A percentile compares a stretch with the other conserved stretches of the same genome.
phyloP scores from a whole-genome alignment of 306 rosid species.

The Boehmeria nivea region DNA sequence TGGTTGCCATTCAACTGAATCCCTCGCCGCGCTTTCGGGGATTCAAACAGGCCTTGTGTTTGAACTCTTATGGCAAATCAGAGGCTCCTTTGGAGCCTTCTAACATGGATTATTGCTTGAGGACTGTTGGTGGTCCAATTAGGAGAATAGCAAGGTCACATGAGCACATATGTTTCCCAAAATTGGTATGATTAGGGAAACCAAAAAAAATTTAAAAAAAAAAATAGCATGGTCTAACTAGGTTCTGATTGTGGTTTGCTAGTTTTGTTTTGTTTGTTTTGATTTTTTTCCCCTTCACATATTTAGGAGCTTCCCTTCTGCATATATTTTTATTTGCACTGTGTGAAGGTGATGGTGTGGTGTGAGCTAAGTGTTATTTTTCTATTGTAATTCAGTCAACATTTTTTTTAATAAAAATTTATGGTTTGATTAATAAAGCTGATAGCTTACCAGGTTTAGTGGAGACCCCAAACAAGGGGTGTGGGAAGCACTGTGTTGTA shows the following conservation, averaged over 20 bases:
- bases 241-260: background rate
- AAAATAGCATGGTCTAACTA: too few species aligned
- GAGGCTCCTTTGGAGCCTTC: constrained; percentile 60
- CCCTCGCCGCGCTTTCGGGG: constrained; percentile 34
- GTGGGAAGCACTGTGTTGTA: constrained; percentile 2
- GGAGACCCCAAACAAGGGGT: constrained; percentile 7
- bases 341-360: constrained; percentile 56
- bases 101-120: constrained; percentile 67
- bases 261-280: too few species aligned
- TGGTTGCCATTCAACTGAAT: constrained; percentile 57
- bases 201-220: background rate
- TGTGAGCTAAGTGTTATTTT: background rate
- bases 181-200: background rate
- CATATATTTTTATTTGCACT: constrained; percentile 16
- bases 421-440: background rate
- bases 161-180: constrained; percentile 40
- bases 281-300: background rate
- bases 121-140: constrained; percentile 46
- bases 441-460: constrained; percentile 3
- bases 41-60: constrained; percentile 47
- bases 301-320: constrained; percentile 52
- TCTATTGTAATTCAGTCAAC: background rate
- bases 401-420: background rate
- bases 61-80: constrained; percentile 73
- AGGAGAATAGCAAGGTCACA: constrained; percentile 56